Evolutionary conservation across 192 early-diverging fungal genomes (phyloP), one percentile per base, ranked within the genome.

Genomic region (Gamsiella multidivaricata): DNA sequence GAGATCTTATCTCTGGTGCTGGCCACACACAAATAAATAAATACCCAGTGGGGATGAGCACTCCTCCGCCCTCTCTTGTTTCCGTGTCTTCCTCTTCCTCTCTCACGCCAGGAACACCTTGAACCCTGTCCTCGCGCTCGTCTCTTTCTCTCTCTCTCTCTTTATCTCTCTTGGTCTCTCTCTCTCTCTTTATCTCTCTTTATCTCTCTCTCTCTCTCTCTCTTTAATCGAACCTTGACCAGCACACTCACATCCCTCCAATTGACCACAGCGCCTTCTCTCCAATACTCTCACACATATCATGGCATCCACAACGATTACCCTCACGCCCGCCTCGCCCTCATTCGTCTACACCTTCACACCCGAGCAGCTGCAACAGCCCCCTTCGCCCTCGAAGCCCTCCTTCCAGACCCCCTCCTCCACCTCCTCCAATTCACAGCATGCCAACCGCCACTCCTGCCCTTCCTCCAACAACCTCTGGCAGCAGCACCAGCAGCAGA

Each of bases 401-500:
- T 1, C 7, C 34, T 37, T 22, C 5, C 26, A 58, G 5, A 29
- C 22, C 10, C 17, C 17, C 29, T 15, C 36, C 26, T 26, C 45
- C 11, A 7, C 20, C 18, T 5, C 49, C 26, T 14, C 0, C 14
- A 41, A 52, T 28, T 22, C 32, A n/a, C n/a, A n/a, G 12, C 49
- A 60, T 31, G 45, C 73, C 28, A 76, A 76, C 45, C 37, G 73
- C 23, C 73, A 63, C 53, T 76, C 73, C 11, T 50, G 61, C 39
- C 65, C 74, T 9, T 56, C 31, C 33, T 57, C 65, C 8, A 69
- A 52, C 46, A 45, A 15, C 28, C 36, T 78, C 25, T 68, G 74
- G 65, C 53, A 78, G 47, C 52, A 75, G 31, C 64, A 75, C 41
- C 71, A 75, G 23, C 71, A 54, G 20, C 71, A 66, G 42, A 52